Conservation (phyloP, 106 monocot species). For the Amphibolis antarctica region DNA sequence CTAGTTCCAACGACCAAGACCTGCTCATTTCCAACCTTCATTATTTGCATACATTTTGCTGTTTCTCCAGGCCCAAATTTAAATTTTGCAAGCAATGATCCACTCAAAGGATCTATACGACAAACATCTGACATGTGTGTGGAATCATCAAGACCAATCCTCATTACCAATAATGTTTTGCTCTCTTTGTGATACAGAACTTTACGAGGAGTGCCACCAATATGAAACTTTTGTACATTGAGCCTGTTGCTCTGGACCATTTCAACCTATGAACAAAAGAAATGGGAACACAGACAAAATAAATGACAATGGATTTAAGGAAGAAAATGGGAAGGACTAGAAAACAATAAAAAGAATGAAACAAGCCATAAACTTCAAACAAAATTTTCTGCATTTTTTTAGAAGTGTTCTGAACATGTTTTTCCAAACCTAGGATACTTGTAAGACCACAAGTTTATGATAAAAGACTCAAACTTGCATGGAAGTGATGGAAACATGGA, state of each 20-base stretch:
- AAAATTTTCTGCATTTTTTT: neutral
- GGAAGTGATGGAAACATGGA: too few relatives aligned
- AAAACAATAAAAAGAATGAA: neutral
- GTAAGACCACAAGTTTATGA: too few relatives aligned
- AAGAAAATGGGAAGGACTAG: neutral
- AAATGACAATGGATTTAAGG: neutral
- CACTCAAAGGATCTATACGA: conserved; percentile 65
- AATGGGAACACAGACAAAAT: neutral
- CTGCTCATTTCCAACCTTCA: conserved; percentile 59
- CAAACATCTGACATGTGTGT: conserved; percentile 73
- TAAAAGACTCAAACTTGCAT: too few relatives aligned
- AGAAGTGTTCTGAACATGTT: neutral
- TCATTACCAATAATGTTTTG: conserved; percentile 65
- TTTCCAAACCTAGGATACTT: too few relatives aligned
- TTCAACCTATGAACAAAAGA: conserved; percentile 46
- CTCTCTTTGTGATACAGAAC: conserved; percentile 74
- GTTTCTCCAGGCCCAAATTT: conserved; percentile 60
- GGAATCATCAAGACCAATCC: conserved; percentile 40
- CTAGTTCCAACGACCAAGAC: conserved; percentile 85
- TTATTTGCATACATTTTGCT: conserved; percentile 85
- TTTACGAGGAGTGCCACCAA: conserved; percentile 75
- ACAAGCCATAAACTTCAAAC: neutral
- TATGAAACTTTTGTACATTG: conserved; percentile 61
- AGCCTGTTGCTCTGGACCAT: conserved; percentile 68
- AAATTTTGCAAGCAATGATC: conserved; percentile 50